A percentile compares a stretch with the other conserved stretches of the same genome.
Evolutionary conservation across 257 asterid genomes (phyloP).

Genomic region (Petunia secreta): DNA sequence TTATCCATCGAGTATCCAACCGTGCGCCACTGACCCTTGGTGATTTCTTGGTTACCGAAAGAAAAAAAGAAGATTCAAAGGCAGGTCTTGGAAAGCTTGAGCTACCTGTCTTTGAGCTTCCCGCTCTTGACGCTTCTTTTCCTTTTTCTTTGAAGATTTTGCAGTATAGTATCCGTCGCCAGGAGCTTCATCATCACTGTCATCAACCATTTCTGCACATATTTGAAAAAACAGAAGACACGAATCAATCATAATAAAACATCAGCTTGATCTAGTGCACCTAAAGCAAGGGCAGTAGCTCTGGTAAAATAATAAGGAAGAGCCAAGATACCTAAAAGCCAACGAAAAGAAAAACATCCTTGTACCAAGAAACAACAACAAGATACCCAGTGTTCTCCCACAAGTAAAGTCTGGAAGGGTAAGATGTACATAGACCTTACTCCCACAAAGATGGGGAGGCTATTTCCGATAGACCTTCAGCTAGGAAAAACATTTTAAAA

Average conservation of each 20-base stretch:
- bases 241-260: neutral
- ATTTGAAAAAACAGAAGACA: neutral
- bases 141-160: slow-evolving; percentile 73
- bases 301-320: neutral
- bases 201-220: slow-evolving; percentile 61
- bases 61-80: neutral
- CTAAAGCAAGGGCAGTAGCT: slow-evolving; percentile 3
- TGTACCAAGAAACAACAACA: neutral
- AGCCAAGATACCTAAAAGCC: neutral
- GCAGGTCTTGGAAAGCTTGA: neutral
- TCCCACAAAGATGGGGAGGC: no score
- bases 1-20: no score
- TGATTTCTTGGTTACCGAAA: no score
- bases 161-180: slow-evolving; percentile 66
- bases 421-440: no score
- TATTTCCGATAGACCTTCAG: no score
- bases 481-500: no score
- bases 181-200: slow-evolving; percentile 78
- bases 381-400: no score
- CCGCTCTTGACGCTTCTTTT: slow-evolving; percentile 88
- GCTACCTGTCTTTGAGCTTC: slow-evolving; percentile 90
- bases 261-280: neutral
- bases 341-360: neutral
- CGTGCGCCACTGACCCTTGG: no score
- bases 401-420: no score